Percentiles rank a stretch among this genome's conserved stretches.
Evolutionary conservation across 192 early-diverging fungal genomes (phyloP).

Genomic region (Mortierella alpina): DNA sequence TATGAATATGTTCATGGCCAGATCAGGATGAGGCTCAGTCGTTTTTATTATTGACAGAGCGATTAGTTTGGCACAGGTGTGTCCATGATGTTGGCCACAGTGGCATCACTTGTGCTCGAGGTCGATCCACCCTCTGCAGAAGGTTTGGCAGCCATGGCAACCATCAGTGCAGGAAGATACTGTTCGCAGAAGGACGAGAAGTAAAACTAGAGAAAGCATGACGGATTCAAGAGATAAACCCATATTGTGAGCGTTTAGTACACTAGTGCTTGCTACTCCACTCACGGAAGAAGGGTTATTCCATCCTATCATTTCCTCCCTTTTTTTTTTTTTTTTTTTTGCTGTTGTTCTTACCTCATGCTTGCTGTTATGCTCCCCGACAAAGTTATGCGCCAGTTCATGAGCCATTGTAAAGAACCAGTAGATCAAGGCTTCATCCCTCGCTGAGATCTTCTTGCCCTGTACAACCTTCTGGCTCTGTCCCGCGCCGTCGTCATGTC

Average conservation of each 20-base stretch:
- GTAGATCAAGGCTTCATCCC: conserved; percentile 67
- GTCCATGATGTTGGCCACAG: conserved; percentile 33
- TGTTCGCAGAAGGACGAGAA: conserved; percentile 82
- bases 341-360: conserved; percentile 66
- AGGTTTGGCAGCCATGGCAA: conserved; percentile 27
- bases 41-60: too few species aligned
- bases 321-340: not conserved
- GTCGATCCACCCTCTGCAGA: not conserved
- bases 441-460: conserved; percentile 32
- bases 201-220: conserved; percentile 66
- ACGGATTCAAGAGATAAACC: conserved; percentile 11
- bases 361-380: conserved; percentile 70
- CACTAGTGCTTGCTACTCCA: not conserved
- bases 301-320: too few species aligned
- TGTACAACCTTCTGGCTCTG: conserved; percentile 14
- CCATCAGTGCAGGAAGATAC: conserved; percentile 64
- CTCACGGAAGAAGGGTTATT: not conserved
- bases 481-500: conserved; percentile 54
- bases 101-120: not conserved
- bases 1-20: too few species aligned
- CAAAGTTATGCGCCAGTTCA: conserved; percentile 86
- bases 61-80: conserved; percentile 37
- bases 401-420: conserved; percentile 91
- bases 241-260: not conserved
- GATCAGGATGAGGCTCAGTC: too few species aligned